Evolutionary conservation across 768 basidiomycete species (phyloP).

Genomic region (Pholiota microspora): DNA sequence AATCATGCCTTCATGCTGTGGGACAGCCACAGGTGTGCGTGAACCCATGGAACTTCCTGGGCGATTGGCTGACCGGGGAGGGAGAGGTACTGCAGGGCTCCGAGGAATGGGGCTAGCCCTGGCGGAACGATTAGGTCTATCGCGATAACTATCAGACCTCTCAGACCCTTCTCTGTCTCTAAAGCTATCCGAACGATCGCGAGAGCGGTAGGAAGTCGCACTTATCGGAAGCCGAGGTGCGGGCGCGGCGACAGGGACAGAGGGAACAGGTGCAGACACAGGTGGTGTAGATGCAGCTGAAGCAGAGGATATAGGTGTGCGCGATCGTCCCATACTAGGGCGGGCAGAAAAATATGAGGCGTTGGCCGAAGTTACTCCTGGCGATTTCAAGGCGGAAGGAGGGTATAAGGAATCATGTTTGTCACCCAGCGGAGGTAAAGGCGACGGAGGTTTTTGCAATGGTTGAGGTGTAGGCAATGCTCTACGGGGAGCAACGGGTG

Average conservation of each 20-base stretch:
- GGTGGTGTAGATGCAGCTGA: constrained; percentile 17
- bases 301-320: constrained; percentile 27
- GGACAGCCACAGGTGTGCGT: constrained; percentile 50
- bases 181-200: constrained; percentile 22
- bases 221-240: constrained; percentile 32
- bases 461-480: constrained; percentile 23
- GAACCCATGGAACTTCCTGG: constrained; percentile 54
- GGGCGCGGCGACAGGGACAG: constrained; percentile 30
- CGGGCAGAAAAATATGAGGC: constrained; percentile 15
- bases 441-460: neutral
- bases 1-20: constrained; percentile 63
- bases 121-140: constrained; percentile 29
- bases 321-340: constrained; percentile 19
- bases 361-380: constrained; percentile 13
- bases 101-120: constrained; percentile 46
- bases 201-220: constrained; percentile 20
- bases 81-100: constrained; percentile 34
- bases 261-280: constrained; percentile 23
- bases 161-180: constrained; percentile 19
- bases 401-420: constrained; percentile 16
- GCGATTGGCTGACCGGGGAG: constrained; percentile 60
- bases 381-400: constrained; percentile 17
- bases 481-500: constrained; percentile 23
- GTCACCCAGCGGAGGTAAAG: constrained; percentile 14
- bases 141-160: constrained; percentile 19